Base-by-base conservation (phyloP, 192 early-diverging fungal genomes). In the Umbelopsis isabellina region DNA sequence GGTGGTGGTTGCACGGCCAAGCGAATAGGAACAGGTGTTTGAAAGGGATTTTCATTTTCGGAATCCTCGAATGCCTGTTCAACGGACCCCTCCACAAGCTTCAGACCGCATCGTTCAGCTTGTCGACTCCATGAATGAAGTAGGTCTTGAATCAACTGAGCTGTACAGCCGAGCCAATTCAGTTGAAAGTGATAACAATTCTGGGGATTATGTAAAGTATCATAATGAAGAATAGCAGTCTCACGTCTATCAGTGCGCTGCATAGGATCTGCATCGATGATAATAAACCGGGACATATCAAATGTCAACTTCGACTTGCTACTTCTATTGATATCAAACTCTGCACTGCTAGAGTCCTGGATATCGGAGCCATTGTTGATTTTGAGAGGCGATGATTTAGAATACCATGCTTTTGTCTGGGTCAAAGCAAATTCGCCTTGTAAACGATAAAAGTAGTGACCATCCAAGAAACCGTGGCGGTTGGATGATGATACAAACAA, bases 141-240 rank as follows among this genome's bases (percentile, higher is more conserved):
- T 61, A 95, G 75, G 49, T 98, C 95, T 68, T 97, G 93, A 15
- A 99, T 89, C 45, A 95, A 74, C 45, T 91, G 77, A 11, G 94
- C 91, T 2, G 94, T 97, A 78, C 96, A 99, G 47, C 93, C 94
- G 18, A 98, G 80, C 97, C 97, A 99, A 81, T 97, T 90, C 20
- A 99, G 72, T 72, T 95, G 93, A 58, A 98, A 89, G 70, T 98
- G 95, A 73, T 94, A 99, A 75, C 95, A 95, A 55, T 91, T 87
- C 65, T 86, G 85, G 20, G 94, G 86, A 69, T 97, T 97, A 79
- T 97, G 91, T 21, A 92, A 83, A 4, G 93, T 90, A 72, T 99
- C 97, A 68, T 95, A 89, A 70, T 99, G 95, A 49, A 99, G 75
- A 49, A 91, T 75, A 1, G 94, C 97, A 4, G 88, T 87, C 78